Base-by-base conservation (phyloP, 345 rosid species). In the Acer campestre region DNA sequence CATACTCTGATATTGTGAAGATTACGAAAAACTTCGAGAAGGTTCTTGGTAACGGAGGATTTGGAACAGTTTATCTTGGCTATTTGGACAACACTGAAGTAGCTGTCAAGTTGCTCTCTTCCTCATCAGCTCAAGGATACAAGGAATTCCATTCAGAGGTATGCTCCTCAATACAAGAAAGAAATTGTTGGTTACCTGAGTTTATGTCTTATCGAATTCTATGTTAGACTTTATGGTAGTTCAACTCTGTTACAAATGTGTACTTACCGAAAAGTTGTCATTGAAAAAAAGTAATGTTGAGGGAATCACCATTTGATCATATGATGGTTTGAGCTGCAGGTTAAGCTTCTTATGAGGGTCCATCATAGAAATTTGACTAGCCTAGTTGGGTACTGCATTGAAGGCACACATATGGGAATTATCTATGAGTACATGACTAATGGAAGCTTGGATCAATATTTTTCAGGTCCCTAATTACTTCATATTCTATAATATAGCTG, bases 51-150 rank as follows among this genome's bases (percentile, higher is more conserved):
- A 62, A 82, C 46, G 80, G 85, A 67, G 85, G 82, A 48, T 79
- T 73, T 59, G 82, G 80, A 61, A 72, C 51, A 68, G 82, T 82
- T 48, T 82, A 79, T 67, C 76, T 77, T 56, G 85, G 83, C 27
- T 23, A 25, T 53, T 11, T 83, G 49, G 76, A 73, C 40, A 74
- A 64, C 61, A 56, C 51, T 9, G 48, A 64, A 68, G 83, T 83
- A 38, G 85, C 83, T 20, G 79, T 83, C 40, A 83, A 83, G 70
- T 56, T 80, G 79, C 61, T 83, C 0, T 79, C 85, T 20, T 20
- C 72, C 20, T 42, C 80, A 61, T 71, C 82, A 23, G 65, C 10
- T 58, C 74, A 44, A 17, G 85, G 74, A 1, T 71, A 70, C 4
- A 61, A 27, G 14, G 77, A 79, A 42, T 79, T 82, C 48, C 74